Evolutionary conservation across 139 green algal species (phyloP), one percentile per base, ranked within the genome.

Genomic region (Astrephomene gubernaculifera): DNA sequence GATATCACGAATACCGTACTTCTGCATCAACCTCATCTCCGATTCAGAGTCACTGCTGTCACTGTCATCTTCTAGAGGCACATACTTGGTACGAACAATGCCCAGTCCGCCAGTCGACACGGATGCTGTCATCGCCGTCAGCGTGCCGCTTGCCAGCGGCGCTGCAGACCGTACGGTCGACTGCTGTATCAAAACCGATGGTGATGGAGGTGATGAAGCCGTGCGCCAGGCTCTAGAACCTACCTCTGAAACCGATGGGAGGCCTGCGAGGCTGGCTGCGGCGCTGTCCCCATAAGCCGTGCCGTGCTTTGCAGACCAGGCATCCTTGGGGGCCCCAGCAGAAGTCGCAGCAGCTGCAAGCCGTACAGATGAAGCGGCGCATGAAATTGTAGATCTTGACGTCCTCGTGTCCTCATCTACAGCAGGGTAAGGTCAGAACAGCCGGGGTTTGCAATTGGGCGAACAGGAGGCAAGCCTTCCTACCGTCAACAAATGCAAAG

Each of bases 51-150:
- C 79, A 27, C 64, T 54, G n/a, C 44, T 70, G 49, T 86, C 79
- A 36, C 79, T 86, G 65, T 86, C 79, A 33, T 86, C 79, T 22
- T 68, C 65, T 45, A 79, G 33, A n/a, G 79, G 79, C 19, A 79
- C 69, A 29, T 86, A 86, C 44, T 69, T 52, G 7, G 65, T 79
- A 9, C 79, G 79, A 7, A 86, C 79, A n/a, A n/a, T n/a, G n/a
- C n/a, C n/a, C n/a, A n/a, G n/a, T n/a, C n/a, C n/a, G n/a, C n/a
- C n/a, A n/a, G n/a, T n/a, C n/a, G n/a, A n/a, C 17, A 80, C 38
- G 14, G 68, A 5, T 4, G n/a, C 61, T 39, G 61, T n/a, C 61
- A 69, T n/a, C 29, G 7, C 19, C 6, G 29, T 24, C 12, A 27
- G 33, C 38, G 22, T 25, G 2, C 35, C 65, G 2, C 14, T 35